Evolutionary conservation across 139 green algal species (phyloP).

Genomic region (Deuterostichococcus epilithicus): DNA sequence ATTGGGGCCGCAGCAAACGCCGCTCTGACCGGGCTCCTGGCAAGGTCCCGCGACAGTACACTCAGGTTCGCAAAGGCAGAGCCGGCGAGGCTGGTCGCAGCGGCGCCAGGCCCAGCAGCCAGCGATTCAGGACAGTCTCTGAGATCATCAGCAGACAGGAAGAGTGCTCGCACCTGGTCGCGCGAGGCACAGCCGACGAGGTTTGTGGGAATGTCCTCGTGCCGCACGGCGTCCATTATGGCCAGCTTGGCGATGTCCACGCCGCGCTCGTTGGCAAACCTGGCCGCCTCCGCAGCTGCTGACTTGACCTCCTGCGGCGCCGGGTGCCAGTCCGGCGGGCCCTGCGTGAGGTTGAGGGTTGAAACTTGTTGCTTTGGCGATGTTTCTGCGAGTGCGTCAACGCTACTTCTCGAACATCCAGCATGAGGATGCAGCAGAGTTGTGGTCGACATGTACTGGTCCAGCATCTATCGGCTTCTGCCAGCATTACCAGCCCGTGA

Average conservation of each 20-base stretch:
- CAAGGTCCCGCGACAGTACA: neutral
- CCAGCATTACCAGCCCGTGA: too few species aligned
- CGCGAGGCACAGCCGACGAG: constrained; percentile 77
- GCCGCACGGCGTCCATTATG: constrained; percentile 52
- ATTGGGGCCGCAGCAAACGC: too few species aligned
- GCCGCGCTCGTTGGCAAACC: constrained; percentile 30
- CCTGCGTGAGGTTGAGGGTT: too few species aligned
- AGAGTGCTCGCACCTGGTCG: constrained; percentile 30
- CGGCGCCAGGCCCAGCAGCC: neutral
- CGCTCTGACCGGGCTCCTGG: neutral
- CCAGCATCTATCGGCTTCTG: too few species aligned
- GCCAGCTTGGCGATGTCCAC: constrained; percentile 62
- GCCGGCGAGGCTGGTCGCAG: neutral
- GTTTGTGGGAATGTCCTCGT: constrained; percentile 56
- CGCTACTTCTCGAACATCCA: too few species aligned
- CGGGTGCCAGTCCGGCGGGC: constrained; percentile 88
- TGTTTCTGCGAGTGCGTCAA: too few species aligned
- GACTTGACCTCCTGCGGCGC: constrained; percentile 66
- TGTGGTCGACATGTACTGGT: too few species aligned
- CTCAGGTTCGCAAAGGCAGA: neutral
- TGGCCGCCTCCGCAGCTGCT: constrained; percentile 49
- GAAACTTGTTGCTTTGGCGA: too few species aligned
- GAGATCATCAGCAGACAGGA: neutral
- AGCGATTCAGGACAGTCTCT: neutral
- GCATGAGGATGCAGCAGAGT: too few species aligned